Evolutionary conservation across 805 yeast genomes (phyloP), one percentile per base, ranked within the genome.

Genomic region (Wickerhamiella bombiphila): DNA sequence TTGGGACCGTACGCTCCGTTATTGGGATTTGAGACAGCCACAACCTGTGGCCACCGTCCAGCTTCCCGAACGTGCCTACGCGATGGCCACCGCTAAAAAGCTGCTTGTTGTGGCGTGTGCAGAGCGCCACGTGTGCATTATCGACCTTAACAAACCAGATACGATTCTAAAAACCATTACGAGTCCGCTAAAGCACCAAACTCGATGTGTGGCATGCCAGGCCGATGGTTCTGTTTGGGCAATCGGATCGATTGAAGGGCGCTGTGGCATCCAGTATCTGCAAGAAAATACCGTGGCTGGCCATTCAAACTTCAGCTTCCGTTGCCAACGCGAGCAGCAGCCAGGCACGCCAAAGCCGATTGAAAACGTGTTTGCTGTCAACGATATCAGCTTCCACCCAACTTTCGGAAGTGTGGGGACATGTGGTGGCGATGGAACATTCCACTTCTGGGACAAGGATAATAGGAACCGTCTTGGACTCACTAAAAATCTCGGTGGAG

Each of bases 371-470:
- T 88, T 76, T 55, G 62, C 94, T 1, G 76, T 91, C 31, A 82
- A 85, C 56, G 66, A 80, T 35, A 77, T 91, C 34, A 64, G 72
- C 5, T 82, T 86, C 65, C 96, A 91, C 54, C 97, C 97, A 3
- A 63, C 71, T 11, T 76, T 76, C 58, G 95, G 95, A 31, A 85
- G 97, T 1, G 79, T 91, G 58, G 76, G 77, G 35, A 91, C 98
- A 4, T 91, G 93, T 1, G 97, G 98, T 9, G 70, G 91, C 18
- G 98, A 91, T 59, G 98, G 98, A 17, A 68, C 86, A 11, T 78
- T 86, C 63, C 76, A 85, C 51, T 79, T 82, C 63, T 91, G 98
- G 98, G 97, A 91, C 58, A 83, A 82, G 58, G 94, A 83, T 51
- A 79, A 91, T 38, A 74, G 78, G 55, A 93, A 80, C 55, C 70